Evolutionary conservation across 208 protist species (phyloP), one percentile per base, ranked within the genome.

Genomic region (Wallacemonas rigidus): DNA sequence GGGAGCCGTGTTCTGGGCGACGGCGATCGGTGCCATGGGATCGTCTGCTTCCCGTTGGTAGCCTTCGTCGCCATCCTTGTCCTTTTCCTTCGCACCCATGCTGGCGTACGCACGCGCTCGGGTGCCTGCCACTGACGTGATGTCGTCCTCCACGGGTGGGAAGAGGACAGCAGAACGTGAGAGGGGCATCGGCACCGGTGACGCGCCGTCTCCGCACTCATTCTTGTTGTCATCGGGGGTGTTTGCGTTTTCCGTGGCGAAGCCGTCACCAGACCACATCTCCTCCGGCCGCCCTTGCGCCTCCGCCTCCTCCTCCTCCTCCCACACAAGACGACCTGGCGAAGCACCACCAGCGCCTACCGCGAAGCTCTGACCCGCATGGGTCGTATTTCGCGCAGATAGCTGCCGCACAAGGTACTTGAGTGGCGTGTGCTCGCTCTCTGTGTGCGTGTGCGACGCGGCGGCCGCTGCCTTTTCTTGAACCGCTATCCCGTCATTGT

Each of bases 281-380:
- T 62, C 3, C 38, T 5, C 7, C 43, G 56, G 6, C 56, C 14
- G 14, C 26, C 17, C 7, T 6, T 35, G 38, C 38, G 9, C 4
- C 56, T 8, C 36, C 56, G 56, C 8, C 4, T 6, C 6, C 43
- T 7, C 7, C 56, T 38, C n/a, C 26, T 26, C 26, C 26, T 43
- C 38, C 56, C 56, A 62, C 6, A 62, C 38, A 3, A 62, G 56
- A 12, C 56, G 56, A 62, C 56, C 56, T 26, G 56, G 56, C 26
- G 56, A 62, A 6, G 45, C 45, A 50, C 45, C 45, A 12, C 26
- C 26, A 26, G 26, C 26, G 26, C 26, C 26, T 26, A 26, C 26
- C 26, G 26, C 26, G 26, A 26, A 26, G 26, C 26, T 26, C 26
- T 26, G 26, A 26, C 26, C 26, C 26, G 26, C 26, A 26, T 26